Evolutionary conservation across 2,329 filamentous ascomycete species (phyloP).

Genomic region (Aphanocladium album): DNA sequence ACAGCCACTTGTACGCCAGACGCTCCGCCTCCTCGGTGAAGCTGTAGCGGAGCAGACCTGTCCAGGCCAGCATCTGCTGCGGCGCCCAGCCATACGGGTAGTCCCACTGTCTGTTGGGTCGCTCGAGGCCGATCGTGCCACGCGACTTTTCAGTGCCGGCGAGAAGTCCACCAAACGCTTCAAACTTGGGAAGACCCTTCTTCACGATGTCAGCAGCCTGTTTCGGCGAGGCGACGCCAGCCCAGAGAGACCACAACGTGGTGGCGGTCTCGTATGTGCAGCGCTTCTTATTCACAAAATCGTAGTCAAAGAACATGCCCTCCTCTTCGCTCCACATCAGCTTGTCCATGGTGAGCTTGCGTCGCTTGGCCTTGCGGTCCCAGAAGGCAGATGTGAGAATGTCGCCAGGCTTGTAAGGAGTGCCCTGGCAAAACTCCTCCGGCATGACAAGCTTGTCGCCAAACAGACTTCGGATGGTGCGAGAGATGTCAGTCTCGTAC

Average conservation of each 20-base stretch:
- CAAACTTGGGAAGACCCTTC: constrained; percentile 79
- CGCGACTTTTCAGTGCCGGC: constrained; percentile 88
- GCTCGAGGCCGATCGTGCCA: constrained; percentile 69
- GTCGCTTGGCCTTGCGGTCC: constrained; percentile 81
- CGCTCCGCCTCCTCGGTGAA: constrained; percentile 87
- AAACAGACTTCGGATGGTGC: constrained; percentile 79
- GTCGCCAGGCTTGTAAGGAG: constrained; percentile 58
- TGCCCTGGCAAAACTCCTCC: constrained; percentile 69
- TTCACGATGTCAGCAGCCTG: constrained; percentile 82
- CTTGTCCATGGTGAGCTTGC: constrained; percentile 83
- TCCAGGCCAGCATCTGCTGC: constrained; percentile 98
- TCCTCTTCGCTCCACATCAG: constrained; percentile 88
- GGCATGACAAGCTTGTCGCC: constrained; percentile 78
- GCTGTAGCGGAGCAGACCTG: constrained; percentile 83
- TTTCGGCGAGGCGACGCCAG: constrained; percentile 75
- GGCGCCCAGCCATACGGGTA: constrained; percentile 98
- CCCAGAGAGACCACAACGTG: constrained; percentile 97
- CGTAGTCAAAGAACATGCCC: constrained; percentile 98
- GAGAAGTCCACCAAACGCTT: constrained; percentile 79
- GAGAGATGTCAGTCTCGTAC: constrained; percentile 90
- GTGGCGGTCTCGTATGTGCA: constrained; percentile 86
- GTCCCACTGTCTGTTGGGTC: constrained; percentile 97
- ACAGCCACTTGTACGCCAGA: constrained; percentile 92
- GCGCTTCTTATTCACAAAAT: constrained; percentile 76
- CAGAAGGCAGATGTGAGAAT: constrained; percentile 79